A percentile compares a stretch with the other conserved stretches of the same genome.
phyloP scores from a whole-genome alignment of 495 filamentous ascomycete species.

The Aspergillus baeticus region DNA sequence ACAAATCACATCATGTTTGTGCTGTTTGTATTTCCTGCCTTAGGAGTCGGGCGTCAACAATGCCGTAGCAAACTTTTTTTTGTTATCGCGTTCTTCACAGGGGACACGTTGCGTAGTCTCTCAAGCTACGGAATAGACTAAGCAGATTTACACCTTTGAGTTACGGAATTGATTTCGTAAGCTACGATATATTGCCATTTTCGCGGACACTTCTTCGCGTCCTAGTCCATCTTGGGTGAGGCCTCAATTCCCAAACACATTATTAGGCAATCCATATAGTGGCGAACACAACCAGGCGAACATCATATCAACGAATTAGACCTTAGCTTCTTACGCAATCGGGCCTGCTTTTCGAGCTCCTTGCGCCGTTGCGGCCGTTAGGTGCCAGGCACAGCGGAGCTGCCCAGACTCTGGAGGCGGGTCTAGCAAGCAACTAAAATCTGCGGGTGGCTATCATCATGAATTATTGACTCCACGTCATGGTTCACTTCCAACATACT shows the following conservation, averaged over 20 bases:
- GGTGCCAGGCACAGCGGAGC: conserved; percentile 14
- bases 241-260: too few species aligned
- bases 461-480: conserved; percentile 8
- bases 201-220: too few species aligned
- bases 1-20: conserved; percentile 18
- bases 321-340: not conserved
- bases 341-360: conserved; percentile 7
- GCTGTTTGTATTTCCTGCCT: conserved; percentile 13
- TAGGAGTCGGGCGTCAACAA: not conserved
- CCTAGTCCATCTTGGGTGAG: too few species aligned
- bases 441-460: not conserved
- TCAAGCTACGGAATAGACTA: too few species aligned
- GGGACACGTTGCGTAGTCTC: too few species aligned
- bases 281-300: too few species aligned
- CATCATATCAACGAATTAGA: not conserved
- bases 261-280: too few species aligned
- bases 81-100: too few species aligned
- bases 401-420: conserved; percentile 11
- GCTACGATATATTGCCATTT: too few species aligned
- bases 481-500: conserved; percentile 3
- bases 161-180: too few species aligned
- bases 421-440: conserved; percentile 12
- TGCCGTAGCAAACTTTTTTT: too few species aligned
- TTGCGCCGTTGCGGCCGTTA: not conserved
- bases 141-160: too few species aligned